Conservation (phyloP, 495 filamentous ascomycete species). For the Mytilinidion resinicola region DNA sequence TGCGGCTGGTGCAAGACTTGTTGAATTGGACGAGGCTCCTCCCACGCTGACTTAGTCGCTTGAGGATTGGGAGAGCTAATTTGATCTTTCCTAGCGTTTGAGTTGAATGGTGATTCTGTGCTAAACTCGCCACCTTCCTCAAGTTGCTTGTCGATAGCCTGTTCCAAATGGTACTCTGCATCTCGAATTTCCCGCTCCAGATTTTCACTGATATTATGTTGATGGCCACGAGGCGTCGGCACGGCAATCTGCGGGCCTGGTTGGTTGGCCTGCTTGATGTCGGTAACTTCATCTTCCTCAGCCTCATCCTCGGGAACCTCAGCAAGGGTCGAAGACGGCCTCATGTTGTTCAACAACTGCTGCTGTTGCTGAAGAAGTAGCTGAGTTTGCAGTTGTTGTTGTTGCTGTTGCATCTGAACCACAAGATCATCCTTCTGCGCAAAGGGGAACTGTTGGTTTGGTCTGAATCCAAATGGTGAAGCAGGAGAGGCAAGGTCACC, state of each 20-base stretch:
- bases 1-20: conserved; percentile 54
- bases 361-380: conserved; percentile 50
- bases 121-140: conserved; percentile 52
- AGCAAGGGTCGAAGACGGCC: conserved; percentile 47
- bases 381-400: conserved; percentile 48
- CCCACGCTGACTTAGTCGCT: conserved; percentile 39
- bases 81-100: neutral
- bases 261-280: conserved; percentile 35
- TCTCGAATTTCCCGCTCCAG: conserved; percentile 82
- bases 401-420: conserved; percentile 49
- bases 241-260: conserved; percentile 51
- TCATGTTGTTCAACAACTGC: conserved; percentile 33
- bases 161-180: conserved; percentile 74
- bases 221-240: conserved; percentile 59
- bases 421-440: conserved; percentile 30
- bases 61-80: conserved; percentile 17
- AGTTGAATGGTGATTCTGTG: conserved; percentile 37
- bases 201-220: conserved; percentile 61
- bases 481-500: conserved; percentile 17
- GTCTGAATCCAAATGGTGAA: conserved; percentile 25
- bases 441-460: conserved; percentile 26
- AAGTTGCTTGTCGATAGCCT: conserved; percentile 63
- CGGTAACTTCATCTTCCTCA: conserved; percentile 37
- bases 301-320: conserved; percentile 50
- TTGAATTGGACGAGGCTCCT: conserved; percentile 28